phyloP scores from a whole-genome alignment of 2,329 filamentous ascomycete species.

The Aspergillus sojae region DNA sequence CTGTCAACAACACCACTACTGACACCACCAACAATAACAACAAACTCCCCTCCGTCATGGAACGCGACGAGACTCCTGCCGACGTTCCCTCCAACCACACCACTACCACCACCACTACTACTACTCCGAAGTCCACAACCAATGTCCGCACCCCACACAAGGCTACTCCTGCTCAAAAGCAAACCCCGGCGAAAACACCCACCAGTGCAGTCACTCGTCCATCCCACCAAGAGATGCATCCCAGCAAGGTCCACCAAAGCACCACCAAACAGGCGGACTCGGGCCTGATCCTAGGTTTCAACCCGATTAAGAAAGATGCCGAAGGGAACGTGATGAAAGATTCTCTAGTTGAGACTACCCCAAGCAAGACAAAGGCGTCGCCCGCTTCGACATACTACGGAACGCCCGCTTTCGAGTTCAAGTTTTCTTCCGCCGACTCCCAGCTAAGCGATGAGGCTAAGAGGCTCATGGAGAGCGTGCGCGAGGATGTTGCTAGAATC shows the following conservation, averaged over 20 bases:
- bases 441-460: slow-evolving; percentile 55
- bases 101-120: not conserved
- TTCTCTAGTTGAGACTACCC: slow-evolving; percentile 38
- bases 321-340: slow-evolving; percentile 39
- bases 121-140: slow-evolving; percentile 4
- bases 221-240: slow-evolving; percentile 83
- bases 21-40: slow-evolving; percentile 14
- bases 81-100: slow-evolving; percentile 27
- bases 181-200: slow-evolving; percentile 36
- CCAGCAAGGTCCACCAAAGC: slow-evolving; percentile 74
- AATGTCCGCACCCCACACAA: slow-evolving; percentile 27
- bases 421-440: slow-evolving; percentile 46
- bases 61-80: slow-evolving; percentile 49
- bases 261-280: slow-evolving; percentile 78
- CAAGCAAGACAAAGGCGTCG: slow-evolving; percentile 43
- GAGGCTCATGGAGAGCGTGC: slow-evolving; percentile 66
- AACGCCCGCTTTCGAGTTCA: slow-evolving; percentile 51
- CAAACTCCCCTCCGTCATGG: slow-evolving; percentile 49
- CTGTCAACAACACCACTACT: slow-evolving; percentile 9
- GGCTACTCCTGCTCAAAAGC: slow-evolving; percentile 18
- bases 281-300: slow-evolving; percentile 79
- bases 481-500: slow-evolving; percentile 71
- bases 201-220: slow-evolving; percentile 68
- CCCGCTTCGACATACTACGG: slow-evolving; percentile 39
- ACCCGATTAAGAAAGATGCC: slow-evolving; percentile 62